Conservation (phyloP, 129 eudicot genomes). For the Ambrosia artemisiifolia region DNA sequence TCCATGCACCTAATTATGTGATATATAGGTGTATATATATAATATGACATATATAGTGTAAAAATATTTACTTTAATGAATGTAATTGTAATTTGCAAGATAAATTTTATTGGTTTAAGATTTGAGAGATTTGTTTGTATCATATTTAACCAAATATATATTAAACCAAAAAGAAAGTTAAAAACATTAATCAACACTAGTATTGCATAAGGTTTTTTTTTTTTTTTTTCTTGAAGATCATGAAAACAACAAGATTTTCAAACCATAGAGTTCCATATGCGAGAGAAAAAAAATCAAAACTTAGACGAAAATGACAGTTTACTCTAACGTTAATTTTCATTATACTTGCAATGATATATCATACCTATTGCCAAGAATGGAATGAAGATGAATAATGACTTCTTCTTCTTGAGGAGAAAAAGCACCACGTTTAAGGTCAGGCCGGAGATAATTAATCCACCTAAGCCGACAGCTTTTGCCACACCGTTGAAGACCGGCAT, state of each 20-base stretch:
- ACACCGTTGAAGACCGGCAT: constrained; percentile 81
- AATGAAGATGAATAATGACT: constrained; percentile 78
- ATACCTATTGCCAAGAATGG: constrained; percentile 92
- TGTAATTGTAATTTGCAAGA: not conserved
- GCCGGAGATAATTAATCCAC: constrained; percentile 86
- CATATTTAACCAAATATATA: not conserved
- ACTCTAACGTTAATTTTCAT: too few species aligned
- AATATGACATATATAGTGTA: too few species aligned
- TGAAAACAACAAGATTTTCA: too few species aligned
- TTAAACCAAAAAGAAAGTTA: not conserved
- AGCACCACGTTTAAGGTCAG: constrained; percentile 91
- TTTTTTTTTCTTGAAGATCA: too few species aligned
- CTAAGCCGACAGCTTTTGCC: constrained; percentile 86
- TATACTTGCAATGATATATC: not conserved
- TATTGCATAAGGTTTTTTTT: too few species aligned
- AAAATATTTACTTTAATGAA: not conserved
- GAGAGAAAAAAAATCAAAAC: too few species aligned
- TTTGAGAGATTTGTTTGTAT: not conserved
- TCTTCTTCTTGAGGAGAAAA: constrained; percentile 92
- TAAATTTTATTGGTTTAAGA: not conserved
- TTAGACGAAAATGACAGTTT: too few species aligned
- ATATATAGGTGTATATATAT: not conserved
- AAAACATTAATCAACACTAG: not conserved
- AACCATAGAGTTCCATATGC: too few species aligned
- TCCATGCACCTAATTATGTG: not conserved